Evolutionary conservation across 2,329 filamentous ascomycete species (phyloP).

Genomic region (Exophiala mesophila): DNA sequence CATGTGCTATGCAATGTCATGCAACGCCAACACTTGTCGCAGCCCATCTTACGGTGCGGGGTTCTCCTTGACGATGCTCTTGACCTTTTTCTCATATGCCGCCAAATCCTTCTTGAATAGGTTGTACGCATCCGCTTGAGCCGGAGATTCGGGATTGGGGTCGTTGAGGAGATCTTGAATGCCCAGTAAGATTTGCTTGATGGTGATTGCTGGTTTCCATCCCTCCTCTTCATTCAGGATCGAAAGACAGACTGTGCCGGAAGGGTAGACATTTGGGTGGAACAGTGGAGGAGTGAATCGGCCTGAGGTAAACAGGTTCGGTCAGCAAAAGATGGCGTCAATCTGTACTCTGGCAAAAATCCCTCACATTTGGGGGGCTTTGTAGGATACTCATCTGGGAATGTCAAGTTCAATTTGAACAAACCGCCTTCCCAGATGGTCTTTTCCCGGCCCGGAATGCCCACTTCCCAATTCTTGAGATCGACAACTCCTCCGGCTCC

Average conservation of each 20-base stretch:
- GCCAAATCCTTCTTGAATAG: slow-evolving; percentile 83
- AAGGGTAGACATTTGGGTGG: slow-evolving; percentile 97
- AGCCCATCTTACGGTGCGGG: slow-evolving; percentile 50
- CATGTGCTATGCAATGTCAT: neutral
- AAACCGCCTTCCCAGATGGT: slow-evolving; percentile 97
- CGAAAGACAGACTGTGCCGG: slow-evolving; percentile 92
- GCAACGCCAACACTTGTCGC: slow-evolving; percentile 3
- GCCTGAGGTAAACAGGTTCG: slow-evolving; percentile 50
- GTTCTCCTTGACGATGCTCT: slow-evolving; percentile 83
- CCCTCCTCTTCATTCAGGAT: slow-evolving; percentile 98
- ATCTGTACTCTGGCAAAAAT: neutral
- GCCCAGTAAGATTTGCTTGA: slow-evolving; percentile 93
- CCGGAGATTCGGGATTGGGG: slow-evolving; percentile 93
- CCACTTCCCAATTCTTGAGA: slow-evolving; percentile 93
- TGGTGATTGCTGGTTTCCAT: slow-evolving; percentile 97
- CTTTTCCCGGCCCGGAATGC: slow-evolving; percentile 91
- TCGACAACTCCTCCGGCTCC: slow-evolving; percentile 72
- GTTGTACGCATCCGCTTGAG: slow-evolving; percentile 96
- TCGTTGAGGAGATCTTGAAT: slow-evolving; percentile 95
- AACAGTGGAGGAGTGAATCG: slow-evolving; percentile 96
- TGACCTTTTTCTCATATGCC: slow-evolving; percentile 86
- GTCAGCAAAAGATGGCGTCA: neutral
- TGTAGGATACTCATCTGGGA: slow-evolving; percentile 97
- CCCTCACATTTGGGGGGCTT: slow-evolving; percentile 94
- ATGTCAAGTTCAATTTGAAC: slow-evolving; percentile 88